These are phyloP conservation scores for Aspergillus heteromorphus DNA, from an alignment of 495 filamentous ascomycete species.

Conservation along the genomic window DNA sequence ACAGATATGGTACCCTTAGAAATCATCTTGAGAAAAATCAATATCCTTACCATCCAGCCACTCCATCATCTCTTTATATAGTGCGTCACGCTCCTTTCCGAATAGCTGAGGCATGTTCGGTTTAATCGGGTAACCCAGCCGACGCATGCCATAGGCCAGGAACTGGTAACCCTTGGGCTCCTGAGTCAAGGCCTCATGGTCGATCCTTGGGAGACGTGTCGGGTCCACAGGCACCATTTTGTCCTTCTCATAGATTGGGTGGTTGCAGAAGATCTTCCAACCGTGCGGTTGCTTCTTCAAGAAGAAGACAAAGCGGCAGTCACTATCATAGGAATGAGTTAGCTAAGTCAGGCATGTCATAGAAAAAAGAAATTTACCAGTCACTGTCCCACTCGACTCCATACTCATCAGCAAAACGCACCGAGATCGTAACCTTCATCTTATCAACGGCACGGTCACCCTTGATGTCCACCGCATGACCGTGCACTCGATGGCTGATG, in stretches of 20 bases:
- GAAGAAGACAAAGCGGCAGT: neutral
- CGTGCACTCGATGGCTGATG: neutral
- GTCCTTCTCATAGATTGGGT: slow-evolving; percentile 3
- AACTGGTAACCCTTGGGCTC: neutral
- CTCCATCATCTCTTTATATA: neutral
- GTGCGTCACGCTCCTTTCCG: neutral
- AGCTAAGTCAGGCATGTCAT: neutral
- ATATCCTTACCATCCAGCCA: neutral
- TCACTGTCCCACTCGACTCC: slow-evolving; percentile 2
- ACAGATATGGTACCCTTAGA: neutral
- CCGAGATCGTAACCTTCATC: neutral
- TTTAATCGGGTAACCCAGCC: neutral
- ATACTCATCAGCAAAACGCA: neutral
- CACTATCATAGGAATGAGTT: neutral
- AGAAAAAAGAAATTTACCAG: neutral
- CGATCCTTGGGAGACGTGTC: neutral
- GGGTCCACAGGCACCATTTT: neutral
- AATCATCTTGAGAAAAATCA: neutral
- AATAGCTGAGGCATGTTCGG: neutral
- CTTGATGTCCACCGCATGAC: neutral
- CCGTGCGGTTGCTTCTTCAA: neutral
- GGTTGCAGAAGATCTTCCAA: neutral
- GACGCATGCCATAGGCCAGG: neutral
- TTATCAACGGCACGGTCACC: neutral
- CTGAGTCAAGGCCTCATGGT: neutral